Base-by-base conservation (phyloP, 2,329 filamentous ascomycete species). In the Graphium sp. region DNA sequence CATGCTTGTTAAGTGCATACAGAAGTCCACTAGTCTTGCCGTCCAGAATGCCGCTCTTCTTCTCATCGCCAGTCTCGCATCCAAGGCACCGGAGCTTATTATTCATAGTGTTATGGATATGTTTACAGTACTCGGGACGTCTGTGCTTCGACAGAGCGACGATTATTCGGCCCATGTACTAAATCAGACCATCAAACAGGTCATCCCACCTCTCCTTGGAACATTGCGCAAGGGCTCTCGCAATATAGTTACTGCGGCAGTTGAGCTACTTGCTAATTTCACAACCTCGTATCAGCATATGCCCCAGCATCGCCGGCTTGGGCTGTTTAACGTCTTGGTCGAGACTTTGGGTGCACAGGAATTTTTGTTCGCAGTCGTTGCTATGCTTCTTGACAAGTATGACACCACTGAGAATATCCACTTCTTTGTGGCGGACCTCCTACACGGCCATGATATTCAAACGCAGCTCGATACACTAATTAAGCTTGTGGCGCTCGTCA, bases 61-160 rank as follows among this genome's bases (percentile, higher is more conserved):
- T 7, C 61, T 98, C 16, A 81, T 95, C 33, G 84, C 87, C 15
- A 78, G 74, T 32, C 62, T 98, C 22, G 87, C 89, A 14, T 77
- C 77, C 22, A 80, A 85, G 39, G 82, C 83, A 0, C 89, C 91
- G 0, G 85, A 93, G 47, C 59, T 92, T 26, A 82, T 98, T 4
- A 63, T 98, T 32, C 87, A 98, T 53, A 94, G 84, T 41, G 82
- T 98, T 30, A 98, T 98, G 89, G 89, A 89, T 9, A 87, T 98
- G 29, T 98, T 98, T 55, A 95, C 89, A 0, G 94, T 95, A 47
- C 94, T 95, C 76, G 84, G 87, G 23, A 79, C 77, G 24, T 93
- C 82, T 4, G 76, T 94, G 13, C 65, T 98, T 28, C 75, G 81
- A 27, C 87, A 94, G 53, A 83, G 82, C 41, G 91, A 98, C 42